Conservation (phyloP, 2,329 filamentous ascomycete genomes). For the Alternaria ethzedia region DNA sequence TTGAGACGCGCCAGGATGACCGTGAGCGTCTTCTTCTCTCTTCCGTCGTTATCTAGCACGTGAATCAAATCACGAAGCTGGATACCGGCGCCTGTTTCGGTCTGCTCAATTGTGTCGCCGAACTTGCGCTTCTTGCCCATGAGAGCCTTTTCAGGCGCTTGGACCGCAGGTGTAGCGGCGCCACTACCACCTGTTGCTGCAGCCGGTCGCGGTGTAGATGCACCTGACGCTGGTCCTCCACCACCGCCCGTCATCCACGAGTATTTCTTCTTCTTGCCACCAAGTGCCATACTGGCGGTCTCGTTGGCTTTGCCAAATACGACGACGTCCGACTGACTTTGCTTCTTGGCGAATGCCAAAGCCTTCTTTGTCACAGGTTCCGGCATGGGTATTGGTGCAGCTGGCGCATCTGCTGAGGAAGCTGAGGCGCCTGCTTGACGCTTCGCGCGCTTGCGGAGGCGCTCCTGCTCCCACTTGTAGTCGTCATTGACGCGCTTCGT, state of each 20-base stretch:
- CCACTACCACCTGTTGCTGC: conserved; percentile 32
- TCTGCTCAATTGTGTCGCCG: conserved; percentile 80
- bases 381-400: conserved; percentile 33
- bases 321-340: conserved; percentile 75
- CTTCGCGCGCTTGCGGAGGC: conserved; percentile 53
- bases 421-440: conserved; percentile 40
- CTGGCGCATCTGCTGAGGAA: conserved; percentile 35
- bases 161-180: conserved; percentile 30
- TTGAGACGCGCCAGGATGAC: conserved; percentile 40
- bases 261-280: conserved; percentile 72
- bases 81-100: conserved; percentile 76
- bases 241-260: conserved; percentile 70
- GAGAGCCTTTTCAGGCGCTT: conserved; percentile 49
- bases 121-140: conserved; percentile 67
- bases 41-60: conserved; percentile 79
- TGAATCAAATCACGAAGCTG: conserved; percentile 84
- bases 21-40: conserved; percentile 62
- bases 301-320: conserved; percentile 85
- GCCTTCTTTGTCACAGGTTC: conserved; percentile 83
- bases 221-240: conserved; percentile 41
- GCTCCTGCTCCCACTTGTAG: conserved; percentile 73
- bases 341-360: conserved; percentile 74
- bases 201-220: conserved; percentile 42
- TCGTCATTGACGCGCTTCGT: conserved; percentile 56
- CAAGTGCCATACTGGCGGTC: conserved; percentile 79